These are phyloP conservation scores for Crucibulum laeve DNA, from an alignment of 768 basidiomycete genomes.

Conservation along the genomic window DNA sequence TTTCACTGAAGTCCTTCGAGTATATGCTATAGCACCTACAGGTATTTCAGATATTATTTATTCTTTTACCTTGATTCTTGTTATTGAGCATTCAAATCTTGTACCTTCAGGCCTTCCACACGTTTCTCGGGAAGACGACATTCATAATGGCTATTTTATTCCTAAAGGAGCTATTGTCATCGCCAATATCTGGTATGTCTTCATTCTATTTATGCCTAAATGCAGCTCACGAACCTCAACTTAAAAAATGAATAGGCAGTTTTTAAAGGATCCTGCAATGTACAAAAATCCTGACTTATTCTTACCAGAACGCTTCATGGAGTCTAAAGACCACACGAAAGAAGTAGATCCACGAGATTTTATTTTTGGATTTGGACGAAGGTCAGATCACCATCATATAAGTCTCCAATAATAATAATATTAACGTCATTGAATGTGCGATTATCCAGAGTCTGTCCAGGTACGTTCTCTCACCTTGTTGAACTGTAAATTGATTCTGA, in stretches of 20 bases:
- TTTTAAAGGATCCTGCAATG: constrained; percentile 12
- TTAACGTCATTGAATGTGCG: background rate
- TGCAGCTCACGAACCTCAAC: background rate
- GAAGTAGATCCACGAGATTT: constrained; percentile 12
- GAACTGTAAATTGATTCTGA: background rate
- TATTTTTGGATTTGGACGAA: constrained; percentile 17
- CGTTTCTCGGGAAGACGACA: constrained; percentile 8
- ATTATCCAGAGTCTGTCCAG: background rate
- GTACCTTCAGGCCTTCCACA: constrained; percentile 10
- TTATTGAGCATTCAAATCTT: background rate
- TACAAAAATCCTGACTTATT: constrained; percentile 15
- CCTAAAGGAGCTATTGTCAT: constrained; percentile 13
- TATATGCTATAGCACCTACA: background rate
- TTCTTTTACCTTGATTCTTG: background rate
- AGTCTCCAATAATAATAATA: too few species aligned
- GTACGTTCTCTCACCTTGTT: background rate
- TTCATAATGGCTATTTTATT: constrained; percentile 13
- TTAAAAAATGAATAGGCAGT: constrained; percentile 7
- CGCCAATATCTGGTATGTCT: constrained; percentile 11
- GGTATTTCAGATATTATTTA: background rate
- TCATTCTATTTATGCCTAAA: background rate
- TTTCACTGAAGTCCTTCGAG: background rate
- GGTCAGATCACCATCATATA: too few species aligned
- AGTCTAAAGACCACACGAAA: constrained; percentile 3
- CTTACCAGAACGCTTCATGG: constrained; percentile 14